Evolutionary conservation across 257 asterid genomes (phyloP), one percentile per base, ranked within the genome.

Genomic region (Primulina huaijiensis): DNA sequence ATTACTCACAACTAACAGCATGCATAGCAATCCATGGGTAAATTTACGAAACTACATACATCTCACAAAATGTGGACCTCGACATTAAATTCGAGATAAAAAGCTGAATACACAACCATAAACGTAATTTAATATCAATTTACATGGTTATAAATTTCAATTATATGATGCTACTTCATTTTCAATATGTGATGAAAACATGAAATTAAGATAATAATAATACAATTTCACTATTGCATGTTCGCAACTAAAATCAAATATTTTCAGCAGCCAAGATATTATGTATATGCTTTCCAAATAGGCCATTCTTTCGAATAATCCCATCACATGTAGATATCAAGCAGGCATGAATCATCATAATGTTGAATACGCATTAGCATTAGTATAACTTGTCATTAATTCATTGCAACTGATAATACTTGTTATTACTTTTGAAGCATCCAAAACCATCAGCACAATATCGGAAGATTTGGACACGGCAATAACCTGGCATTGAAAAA

Each of bases 391-490:
- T 9, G 50, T 40, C 50, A 40, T 10, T 11, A 9, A 10, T 43
- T 43, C 17, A 43, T 56, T 52, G 62, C 25, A 34, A 43, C 14
- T 69, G 65, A 57, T 19, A 33, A 11, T 12, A 20, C 8, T 56
- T 27, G 8, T 29, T 82, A 87, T 78, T 82, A 86, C 92, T 80
- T 86, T 86, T 38, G 92, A 86, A 72, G 92, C 92, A 72, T 86
- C 92, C 5, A 86, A 84, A 77, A 86, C 85, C 92, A 94, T 94
- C 84, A 94, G 76, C 33, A 94, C 97, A 67, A 93, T 89, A 85
- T 93, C 99, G 7, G 99, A 89, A 58, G 97, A 93, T 81, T 93
- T 93, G 72, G 99, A 83, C 56, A 94, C 99, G 38, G 97, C 99
- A 72, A 94, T 94, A 64, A 94, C 99, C 99, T 91, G 81, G 74